These are phyloP conservation scores for Metschnikowia koreensis DNA, from an alignment of 805 yeast genomes.

Conservation along the genomic window DNA sequence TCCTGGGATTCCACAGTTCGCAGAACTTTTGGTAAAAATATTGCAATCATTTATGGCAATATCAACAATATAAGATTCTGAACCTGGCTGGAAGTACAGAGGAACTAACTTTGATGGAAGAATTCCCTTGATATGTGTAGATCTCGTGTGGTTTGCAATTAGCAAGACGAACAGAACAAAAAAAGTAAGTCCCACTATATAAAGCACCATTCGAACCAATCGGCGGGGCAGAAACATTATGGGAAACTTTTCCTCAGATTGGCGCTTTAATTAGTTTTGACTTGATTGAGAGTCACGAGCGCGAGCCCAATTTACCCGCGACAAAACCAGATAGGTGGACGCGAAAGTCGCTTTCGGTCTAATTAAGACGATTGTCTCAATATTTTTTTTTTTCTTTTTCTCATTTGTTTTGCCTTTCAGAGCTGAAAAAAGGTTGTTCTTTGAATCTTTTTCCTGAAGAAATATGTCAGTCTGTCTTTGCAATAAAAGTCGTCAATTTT, in stretches of 20 bases:
- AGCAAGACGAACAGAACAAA: conserved; percentile 27
- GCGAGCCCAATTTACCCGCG: neutral
- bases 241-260: neutral
- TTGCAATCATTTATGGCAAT: conserved; percentile 38
- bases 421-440: no score
- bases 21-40: conserved; percentile 6
- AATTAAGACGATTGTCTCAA: neutral
- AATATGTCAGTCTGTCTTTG: no score
- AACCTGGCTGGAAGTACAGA: conserved; percentile 40
- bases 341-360: neutral
- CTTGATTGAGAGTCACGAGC: neutral
- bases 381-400: no score
- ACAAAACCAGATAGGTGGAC: neutral
- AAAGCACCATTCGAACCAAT: conserved; percentile 28
- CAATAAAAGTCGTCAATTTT: no score
- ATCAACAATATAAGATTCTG: conserved; percentile 41
- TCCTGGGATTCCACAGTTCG: conserved; percentile 15
- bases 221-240: conserved; percentile 31
- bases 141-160: conserved; percentile 40
- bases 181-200: conserved; percentile 19
- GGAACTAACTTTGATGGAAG: conserved; percentile 26
- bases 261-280: neutral
- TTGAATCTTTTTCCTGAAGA: no score
- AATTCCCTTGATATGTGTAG: conserved; percentile 25
- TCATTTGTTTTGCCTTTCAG: no score